Evolutionary conservation across 441 rosid genomes (phyloP), one percentile per base, ranked within the genome.

Genomic region (Populus hybrid): DNA sequence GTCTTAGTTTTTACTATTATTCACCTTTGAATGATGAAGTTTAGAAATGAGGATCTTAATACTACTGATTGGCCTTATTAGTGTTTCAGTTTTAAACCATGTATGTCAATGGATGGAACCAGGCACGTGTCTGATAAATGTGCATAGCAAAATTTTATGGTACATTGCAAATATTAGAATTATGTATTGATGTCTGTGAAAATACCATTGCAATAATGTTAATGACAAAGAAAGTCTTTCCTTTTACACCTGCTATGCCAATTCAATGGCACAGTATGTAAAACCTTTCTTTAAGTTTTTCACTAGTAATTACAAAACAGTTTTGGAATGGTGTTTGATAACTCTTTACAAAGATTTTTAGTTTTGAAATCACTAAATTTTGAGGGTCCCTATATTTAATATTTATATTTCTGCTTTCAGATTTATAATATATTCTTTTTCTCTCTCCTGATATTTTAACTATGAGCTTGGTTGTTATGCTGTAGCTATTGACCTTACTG

Each of bases 391-490:
- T 50, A 12, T 30, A 50, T 32, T 5, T 68, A n/a, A 40, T 67
- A 42, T 18, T 7, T 67, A 50, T 30, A 16, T 53, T 18, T 35
- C 77, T n/a, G 67, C 78, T n/a, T 67, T 46, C 71, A 68, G 28
- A 42, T 68, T 26, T 9, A 65, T 75, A 2, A 14, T 40, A 12
- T 32, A 2, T 30, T 40, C 26, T 59, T 23, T 34, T 28, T 50
- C 66, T 36, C 11, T 42, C 30, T 16, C 50, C n/a, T 18, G 28
- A 66, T 30, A 66, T 11, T 74, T 67, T 28, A 66, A 40, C 53
- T 42, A 26, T 26, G 38, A 73, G 26, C 16, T 61, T 68, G 34
- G 30, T 32, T 63, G 16, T 26, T 14, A 50, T 71, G 9, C 19
- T 40, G 30, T 34, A 68, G 53, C 30, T 50, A 68, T 21, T 28